Base-by-base conservation (phyloP, 345 rosid species). In the Mangifera indica region DNA sequence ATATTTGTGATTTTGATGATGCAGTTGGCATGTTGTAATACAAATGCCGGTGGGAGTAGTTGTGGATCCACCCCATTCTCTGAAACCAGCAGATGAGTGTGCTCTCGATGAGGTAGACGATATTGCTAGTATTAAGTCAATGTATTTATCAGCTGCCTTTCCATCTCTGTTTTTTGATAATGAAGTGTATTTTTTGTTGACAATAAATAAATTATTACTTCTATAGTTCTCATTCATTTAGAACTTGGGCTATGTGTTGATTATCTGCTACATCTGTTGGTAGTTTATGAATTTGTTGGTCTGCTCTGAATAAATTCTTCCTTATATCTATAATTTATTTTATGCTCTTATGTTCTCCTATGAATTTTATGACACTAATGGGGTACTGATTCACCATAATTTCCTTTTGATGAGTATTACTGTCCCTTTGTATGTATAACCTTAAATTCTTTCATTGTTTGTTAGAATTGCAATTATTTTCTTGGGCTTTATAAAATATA, bases 21-120 rank as follows among this genome's bases (percentile, higher is more conserved):
- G 82, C 86, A 95, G 98, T 74, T 95, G 99, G 99, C 85, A 85
- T 56, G 71, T 85, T 79, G 18, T 81, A 57, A 72, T 95, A 77
- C 86, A 91, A 70, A 84, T 89, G 86, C 96, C 98, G 24, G 68
- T 74, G 55, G 94, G 88, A 63, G 84, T 85, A 74, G 84, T 81
- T 69, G 86, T 76, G 62, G 82, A 88, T 77, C 88, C 87, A 56
- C 98, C 99, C 61, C 79, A 93, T 86, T 89, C 97, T 66, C 69
- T 95, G 76, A 91, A 83, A 77, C 29, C 75, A n/a, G 81, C 86
- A 10, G 91, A 87, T 74, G 91, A 88, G 29, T 75, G 85, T 78
- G 57, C 76, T 77, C 82, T 89, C 73, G 91, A 87, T 71, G 83
- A 88, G 95, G 97, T 89, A 48, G 46, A 54, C 20, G 52, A 59